Conservation (phyloP, 768 basidiomycete species). For the Agaricus subrufescens region DNA sequence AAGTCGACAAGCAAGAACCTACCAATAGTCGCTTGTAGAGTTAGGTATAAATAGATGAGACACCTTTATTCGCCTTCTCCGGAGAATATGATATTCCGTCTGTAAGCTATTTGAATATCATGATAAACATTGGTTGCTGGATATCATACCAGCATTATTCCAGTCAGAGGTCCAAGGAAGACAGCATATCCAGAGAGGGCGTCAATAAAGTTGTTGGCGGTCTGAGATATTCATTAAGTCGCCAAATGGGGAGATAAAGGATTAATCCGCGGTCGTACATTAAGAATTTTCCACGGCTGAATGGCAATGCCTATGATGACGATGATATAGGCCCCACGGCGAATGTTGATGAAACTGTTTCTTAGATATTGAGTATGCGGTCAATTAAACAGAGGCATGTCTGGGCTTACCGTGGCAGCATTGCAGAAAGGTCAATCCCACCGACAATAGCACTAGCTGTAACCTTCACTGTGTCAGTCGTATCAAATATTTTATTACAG, state of each 20-base stretch:
- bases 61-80: constrained; percentile 20
- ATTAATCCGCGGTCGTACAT: constrained; percentile 12
- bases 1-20: neutral
- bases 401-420: constrained; percentile 16
- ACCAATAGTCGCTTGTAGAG: constrained; percentile 24
- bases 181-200: constrained; percentile 26
- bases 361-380: neutral
- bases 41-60: constrained; percentile 23
- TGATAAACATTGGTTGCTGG: neutral
- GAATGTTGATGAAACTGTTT: constrained; percentile 21
- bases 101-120: neutral
- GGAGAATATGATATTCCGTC: constrained; percentile 24
- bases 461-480: constrained; percentile 8
- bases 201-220: constrained; percentile 22
- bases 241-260: neutral
- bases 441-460: constrained; percentile 28
- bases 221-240: constrained; percentile 1
- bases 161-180: constrained; percentile 26
- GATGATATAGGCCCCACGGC: constrained; percentile 26
- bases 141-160: constrained; percentile 24
- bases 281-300: constrained; percentile 27
- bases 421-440: constrained; percentile 26
- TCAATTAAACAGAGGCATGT: neutral
- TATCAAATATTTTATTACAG: neutral
- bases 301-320: constrained; percentile 23